Percentiles rank a stretch among this genome's conserved stretches.
Evolutionary conservation across 2,329 filamentous ascomycete genomes (phyloP).

Genomic region (Epichloe festucae): DNA sequence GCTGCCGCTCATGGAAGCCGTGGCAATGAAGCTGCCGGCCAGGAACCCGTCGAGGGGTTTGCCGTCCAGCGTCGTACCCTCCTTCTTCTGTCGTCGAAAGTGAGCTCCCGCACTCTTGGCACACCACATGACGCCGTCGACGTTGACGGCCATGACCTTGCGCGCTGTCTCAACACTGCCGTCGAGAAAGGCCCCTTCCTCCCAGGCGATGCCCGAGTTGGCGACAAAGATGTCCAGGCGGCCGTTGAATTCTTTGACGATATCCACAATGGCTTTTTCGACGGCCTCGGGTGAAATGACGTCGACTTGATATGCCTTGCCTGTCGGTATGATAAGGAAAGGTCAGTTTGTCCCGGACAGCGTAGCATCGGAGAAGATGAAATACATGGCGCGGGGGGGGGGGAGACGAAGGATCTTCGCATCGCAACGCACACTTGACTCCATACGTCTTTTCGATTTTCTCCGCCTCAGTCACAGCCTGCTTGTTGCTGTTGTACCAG

Average conservation of each 20-base stretch:
- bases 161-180: slow-evolving; percentile 51
- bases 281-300: slow-evolving; percentile 41
- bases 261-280: slow-evolving; percentile 34
- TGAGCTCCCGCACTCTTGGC: slow-evolving; percentile 56
- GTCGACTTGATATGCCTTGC: slow-evolving; percentile 41
- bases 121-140: slow-evolving; percentile 69
- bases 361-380: background rate
- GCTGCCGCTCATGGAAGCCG: slow-evolving; percentile 65
- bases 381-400: background rate
- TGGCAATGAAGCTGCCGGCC: slow-evolving; percentile 62
- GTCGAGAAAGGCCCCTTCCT: slow-evolving; percentile 53
- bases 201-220: slow-evolving; percentile 67
- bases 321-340: background rate
- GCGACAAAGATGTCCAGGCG: slow-evolving; percentile 68
- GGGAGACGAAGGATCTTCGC: background rate
- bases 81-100: slow-evolving; percentile 57
- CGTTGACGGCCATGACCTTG: slow-evolving; percentile 56
- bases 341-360: background rate
- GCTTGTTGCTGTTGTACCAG: slow-evolving; percentile 59
- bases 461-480: slow-evolving; percentile 46
- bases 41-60: slow-evolving; percentile 46
- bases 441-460: slow-evolving; percentile 53
- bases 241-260: slow-evolving; percentile 55
- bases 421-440: slow-evolving; percentile 45
- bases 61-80: slow-evolving; percentile 50